These are phyloP conservation scores for Heliocybe sulcata DNA, from an alignment of 1,284 basidiomycete genomes.

Conservation along the genomic window DNA sequence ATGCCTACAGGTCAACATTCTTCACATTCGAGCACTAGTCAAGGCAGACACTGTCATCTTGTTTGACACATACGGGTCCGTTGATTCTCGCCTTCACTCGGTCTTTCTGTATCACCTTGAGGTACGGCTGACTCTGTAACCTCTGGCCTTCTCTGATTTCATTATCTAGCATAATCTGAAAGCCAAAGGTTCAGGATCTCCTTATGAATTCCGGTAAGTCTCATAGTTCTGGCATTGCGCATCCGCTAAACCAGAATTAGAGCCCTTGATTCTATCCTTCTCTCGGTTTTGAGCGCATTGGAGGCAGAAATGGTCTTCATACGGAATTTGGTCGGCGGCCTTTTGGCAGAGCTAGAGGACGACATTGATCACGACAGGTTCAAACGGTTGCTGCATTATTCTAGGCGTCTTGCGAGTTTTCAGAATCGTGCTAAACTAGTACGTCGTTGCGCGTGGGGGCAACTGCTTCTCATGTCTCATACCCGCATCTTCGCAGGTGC, in stretches of 20 bases:
- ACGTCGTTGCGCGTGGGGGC: constrained; percentile 9
- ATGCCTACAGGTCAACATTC: constrained; percentile 70
- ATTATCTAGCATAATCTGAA: constrained; percentile 70
- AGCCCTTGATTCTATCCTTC: constrained; percentile 84
- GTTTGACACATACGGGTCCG: constrained; percentile 86
- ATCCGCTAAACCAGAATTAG: constrained; percentile 29
- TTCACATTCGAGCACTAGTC: constrained; percentile 91
- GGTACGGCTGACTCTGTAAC: constrained; percentile 29
- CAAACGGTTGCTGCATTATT: constrained; percentile 85
- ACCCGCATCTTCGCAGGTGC: constrained; percentile 48
- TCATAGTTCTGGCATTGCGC: constrained; percentile 5
- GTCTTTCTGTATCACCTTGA: constrained; percentile 87
- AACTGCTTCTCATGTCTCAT: neutral
- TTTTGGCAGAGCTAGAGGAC: constrained; percentile 88
- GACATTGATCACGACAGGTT: constrained; percentile 92
- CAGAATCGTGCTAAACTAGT: constrained; percentile 84
- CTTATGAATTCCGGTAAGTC: constrained; percentile 85
- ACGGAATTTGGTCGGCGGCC: constrained; percentile 77
- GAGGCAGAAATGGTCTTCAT: constrained; percentile 94
- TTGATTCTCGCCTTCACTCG: constrained; percentile 79
- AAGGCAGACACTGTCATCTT: constrained; percentile 90
- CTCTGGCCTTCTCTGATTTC: constrained; percentile 9
- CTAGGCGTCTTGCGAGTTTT: constrained; percentile 78
- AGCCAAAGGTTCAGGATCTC: constrained; percentile 53
- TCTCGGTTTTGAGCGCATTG: constrained; percentile 83